Evolutionary conservation across 306 rosid genomes (phyloP).

Genomic region (Ormosia emarginata): DNA sequence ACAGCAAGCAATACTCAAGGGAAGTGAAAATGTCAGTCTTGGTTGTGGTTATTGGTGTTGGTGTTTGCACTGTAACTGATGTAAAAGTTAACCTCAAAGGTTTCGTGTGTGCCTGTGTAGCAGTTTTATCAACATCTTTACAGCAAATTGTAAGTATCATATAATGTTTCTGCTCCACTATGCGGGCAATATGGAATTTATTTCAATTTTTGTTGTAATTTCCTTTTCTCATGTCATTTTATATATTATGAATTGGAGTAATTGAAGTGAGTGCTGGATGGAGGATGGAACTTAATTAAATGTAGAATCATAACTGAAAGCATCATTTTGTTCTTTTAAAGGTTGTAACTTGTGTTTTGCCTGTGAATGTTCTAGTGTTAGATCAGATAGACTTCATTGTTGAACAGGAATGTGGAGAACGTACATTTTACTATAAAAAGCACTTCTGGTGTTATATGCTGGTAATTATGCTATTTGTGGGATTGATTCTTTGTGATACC

Average conservation of each 20-base stretch:
- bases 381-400: constrained; percentile 3
- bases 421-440: background rate
- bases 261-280: background rate
- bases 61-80: constrained; percentile 92
- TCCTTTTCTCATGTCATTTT: constrained; percentile 14
- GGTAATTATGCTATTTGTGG: background rate
- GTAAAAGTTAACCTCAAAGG: constrained; percentile 89
- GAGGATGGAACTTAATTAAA: background rate
- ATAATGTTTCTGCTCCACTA: background rate
- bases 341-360: background rate
- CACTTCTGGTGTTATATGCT: background rate
- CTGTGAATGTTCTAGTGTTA: background rate
- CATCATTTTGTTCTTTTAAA: background rate
- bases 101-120: constrained; percentile 63
- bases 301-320: background rate
- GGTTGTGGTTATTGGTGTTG: constrained; percentile 87
- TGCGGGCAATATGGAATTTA: background rate
- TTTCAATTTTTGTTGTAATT: background rate
- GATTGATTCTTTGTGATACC: constrained; percentile 2
- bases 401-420: background rate
- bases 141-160: constrained; percentile 87
- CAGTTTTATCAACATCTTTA: constrained; percentile 79
- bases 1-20: constrained; percentile 68
- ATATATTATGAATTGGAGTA: constrained; percentile 7
- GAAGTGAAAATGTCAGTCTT: constrained; percentile 76